Evolutionary conservation across 2,329 filamentous ascomycete species (phyloP).

Genomic region (Mollisia scopiformis): DNA sequence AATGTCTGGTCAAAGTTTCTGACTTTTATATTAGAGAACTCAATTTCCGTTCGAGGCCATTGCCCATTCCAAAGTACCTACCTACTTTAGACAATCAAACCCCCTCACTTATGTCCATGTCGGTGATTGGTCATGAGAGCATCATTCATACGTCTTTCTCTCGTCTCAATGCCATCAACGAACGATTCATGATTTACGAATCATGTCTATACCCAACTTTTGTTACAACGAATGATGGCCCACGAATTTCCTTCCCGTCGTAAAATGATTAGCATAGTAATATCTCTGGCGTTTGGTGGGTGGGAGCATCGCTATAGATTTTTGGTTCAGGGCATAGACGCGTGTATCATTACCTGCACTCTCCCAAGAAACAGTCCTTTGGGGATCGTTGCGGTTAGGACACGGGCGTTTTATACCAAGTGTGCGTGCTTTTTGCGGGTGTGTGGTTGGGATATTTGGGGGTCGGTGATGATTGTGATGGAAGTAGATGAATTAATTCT

Average conservation of each 20-base stretch:
- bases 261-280: neutral
- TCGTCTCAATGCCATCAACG: neutral
- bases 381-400: constrained; percentile 13
- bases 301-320: neutral
- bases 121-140: constrained; percentile 1
- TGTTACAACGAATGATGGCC: neutral
- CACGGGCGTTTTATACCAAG: constrained; percentile 1
- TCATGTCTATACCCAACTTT: neutral
- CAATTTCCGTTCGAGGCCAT: constrained; percentile 10
- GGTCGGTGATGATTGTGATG: neutral
- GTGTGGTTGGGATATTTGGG: neutral
- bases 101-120: constrained; percentile 3
- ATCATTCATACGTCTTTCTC: neutral
- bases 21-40: neutral
- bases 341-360: constrained; percentile 21
- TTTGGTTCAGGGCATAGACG: neutral
- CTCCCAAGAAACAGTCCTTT: constrained; percentile 2
- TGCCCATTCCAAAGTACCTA: neutral
- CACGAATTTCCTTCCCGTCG: too few relatives aligned
- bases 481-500: neutral
- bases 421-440: neutral
- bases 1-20: neutral
- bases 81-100: neutral
- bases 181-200: neutral
- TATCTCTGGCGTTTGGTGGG: constrained; percentile 1